Conservation (phyloP, 78 protist genomes). For the Isochrysis galbana region DNA sequence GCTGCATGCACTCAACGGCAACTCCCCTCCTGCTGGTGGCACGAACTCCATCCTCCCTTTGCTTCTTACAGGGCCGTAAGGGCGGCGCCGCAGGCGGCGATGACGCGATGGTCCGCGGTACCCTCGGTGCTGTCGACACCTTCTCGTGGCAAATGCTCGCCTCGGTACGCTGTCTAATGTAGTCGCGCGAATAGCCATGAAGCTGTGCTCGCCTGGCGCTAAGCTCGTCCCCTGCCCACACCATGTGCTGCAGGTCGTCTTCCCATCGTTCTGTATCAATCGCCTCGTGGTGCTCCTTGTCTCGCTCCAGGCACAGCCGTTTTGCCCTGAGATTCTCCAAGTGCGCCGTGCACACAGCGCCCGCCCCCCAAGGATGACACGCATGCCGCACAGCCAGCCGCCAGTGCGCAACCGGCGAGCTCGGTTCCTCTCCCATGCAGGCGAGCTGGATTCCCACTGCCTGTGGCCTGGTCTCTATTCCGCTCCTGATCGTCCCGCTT, state of each 20-base stretch:
- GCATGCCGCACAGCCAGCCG: not conserved
- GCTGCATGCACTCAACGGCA: no score
- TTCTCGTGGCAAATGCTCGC: not conserved
- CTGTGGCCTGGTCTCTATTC: not conserved
- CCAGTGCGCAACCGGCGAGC: not conserved
- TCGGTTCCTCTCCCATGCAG: not conserved
- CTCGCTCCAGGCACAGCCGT: not conserved
- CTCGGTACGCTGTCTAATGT: not conserved
- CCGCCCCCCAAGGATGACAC: not conserved
- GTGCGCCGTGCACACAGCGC: not conserved
- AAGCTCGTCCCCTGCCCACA: no score
- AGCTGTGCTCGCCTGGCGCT: no score
- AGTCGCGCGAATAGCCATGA: no score
- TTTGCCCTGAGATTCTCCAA: not conserved
- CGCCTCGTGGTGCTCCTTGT: not conserved
- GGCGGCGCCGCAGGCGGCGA: not conserved
- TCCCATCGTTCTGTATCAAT: constrained; percentile 5
- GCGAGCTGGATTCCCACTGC: not conserved
- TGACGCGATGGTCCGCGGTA: not conserved
- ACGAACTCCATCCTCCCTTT: no score
- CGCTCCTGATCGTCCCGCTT: not conserved
- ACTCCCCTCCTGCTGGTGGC: no score
- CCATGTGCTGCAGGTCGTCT: no score
- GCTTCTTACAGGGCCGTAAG: no score
- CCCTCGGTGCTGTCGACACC: not conserved